Conservation (phyloP, 306 rosid species). For the Lathyrus sativus region DNA sequence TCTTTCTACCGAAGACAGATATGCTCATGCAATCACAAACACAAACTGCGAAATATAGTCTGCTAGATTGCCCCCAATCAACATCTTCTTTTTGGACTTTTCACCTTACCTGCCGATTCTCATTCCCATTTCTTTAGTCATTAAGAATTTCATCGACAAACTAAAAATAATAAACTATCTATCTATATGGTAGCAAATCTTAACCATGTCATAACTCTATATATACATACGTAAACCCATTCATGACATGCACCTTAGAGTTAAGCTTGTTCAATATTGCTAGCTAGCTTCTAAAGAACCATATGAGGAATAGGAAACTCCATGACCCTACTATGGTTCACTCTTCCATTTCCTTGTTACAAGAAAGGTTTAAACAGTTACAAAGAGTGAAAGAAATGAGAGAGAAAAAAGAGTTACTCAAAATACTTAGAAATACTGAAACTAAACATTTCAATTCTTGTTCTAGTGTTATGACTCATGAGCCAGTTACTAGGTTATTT, state of each 20-base stretch:
- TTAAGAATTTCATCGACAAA: constrained; percentile 36
- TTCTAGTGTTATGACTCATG: constrained; percentile 3
- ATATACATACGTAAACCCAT: neutral
- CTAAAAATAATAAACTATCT: neutral
- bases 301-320: constrained; percentile 49
- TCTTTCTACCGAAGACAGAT: constrained; percentile 36
- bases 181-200: neutral
- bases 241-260: neutral
- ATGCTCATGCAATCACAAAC: constrained; percentile 40
- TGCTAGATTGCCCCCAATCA: constrained; percentile 62
- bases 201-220: neutral
- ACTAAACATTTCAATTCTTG: constrained; percentile 36
- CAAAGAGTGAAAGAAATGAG: constrained; percentile 84
- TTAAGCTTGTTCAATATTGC: neutral
- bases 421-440: constrained; percentile 29
- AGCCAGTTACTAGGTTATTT: constrained; percentile 37
- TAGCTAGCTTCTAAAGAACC: neutral
- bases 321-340: constrained; percentile 41
- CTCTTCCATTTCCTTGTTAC: constrained; percentile 76
- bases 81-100: constrained; percentile 74
- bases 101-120: constrained; percentile 65
- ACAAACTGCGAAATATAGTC: constrained; percentile 1
- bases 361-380: constrained; percentile 75
- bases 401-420: constrained; percentile 59
- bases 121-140: constrained; percentile 50